Evolutionary conservation across 768 basidiomycete genomes (phyloP), one percentile per base, ranked within the genome.

Genomic region (Lactarius tabidus): DNA sequence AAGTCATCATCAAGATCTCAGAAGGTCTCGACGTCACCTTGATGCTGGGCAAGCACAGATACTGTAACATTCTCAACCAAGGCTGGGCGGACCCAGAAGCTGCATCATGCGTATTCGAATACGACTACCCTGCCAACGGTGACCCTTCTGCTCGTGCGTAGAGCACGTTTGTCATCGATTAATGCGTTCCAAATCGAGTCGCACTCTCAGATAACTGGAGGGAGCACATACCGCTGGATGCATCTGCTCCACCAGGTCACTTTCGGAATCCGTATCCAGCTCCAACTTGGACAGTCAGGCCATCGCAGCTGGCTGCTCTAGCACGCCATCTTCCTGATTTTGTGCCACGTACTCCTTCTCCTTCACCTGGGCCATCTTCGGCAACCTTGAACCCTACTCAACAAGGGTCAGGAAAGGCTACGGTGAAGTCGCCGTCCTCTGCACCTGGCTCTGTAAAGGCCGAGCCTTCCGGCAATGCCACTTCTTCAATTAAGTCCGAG

Each of bases 81-180:
- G 56, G 65, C n/a, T 62, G 56, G 57, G 38, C 51, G 6, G 52
- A 62, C 38, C 60, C 38, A 18, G 35, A 17, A 23, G 35, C 20
- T 28, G 65, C 36, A 10, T 68, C 67, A 14, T 63, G 57, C 29
- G 39, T 60, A 17, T 69, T 56, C 20, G 43, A 33, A 38, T 69
- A 69, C 54, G 31, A 67, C 31, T 69, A 64, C 48, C 29, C 38
- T 48, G 7, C 18, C 35, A 56, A 57, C 8, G 68, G 68, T 1
- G 68, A 69, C 23, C 68, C 68, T 45, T 55, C 58, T 12, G 36
- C n/a, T 41, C 67, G 67, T 68, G 45, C 51, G 67, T 68, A 55
- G 15, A 10, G 14, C 10, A 14, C 26, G 18, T 29, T 55, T 43
- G 45, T 41, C 23, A 14, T 26, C 38, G 7, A 31, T 38, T 31